phyloP scores from a whole-genome alignment of 768 basidiomycete species.

The Dendrothele bispora region DNA sequence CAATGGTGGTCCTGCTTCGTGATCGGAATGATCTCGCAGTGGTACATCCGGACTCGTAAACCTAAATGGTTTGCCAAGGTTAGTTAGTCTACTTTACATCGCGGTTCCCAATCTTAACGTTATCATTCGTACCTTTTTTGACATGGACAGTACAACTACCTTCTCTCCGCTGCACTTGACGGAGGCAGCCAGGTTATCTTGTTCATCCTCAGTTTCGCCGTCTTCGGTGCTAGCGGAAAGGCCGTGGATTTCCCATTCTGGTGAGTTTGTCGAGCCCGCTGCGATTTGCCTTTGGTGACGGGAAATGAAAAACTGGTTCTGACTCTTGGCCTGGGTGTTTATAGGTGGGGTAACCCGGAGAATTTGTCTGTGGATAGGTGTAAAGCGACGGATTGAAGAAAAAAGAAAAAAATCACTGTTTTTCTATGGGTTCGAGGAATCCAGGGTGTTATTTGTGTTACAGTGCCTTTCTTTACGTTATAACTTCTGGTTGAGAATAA shows the following conservation, averaged over 20 bases:
- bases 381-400: constrained; percentile 24
- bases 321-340: neutral
- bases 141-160: constrained; percentile 37
- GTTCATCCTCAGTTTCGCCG: constrained; percentile 43
- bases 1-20: constrained; percentile 56
- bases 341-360: constrained; percentile 36
- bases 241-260: constrained; percentile 45
- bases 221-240: constrained; percentile 40
- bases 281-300: neutral
- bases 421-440: too few species aligned
- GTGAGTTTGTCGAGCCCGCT: constrained; percentile 28
- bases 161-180: constrained; percentile 48
- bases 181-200: constrained; percentile 49
- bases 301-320: neutral
- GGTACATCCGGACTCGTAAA: constrained; percentile 44
- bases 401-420: too few species aligned
- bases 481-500: too few species aligned
- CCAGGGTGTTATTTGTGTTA: too few species aligned
- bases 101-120: neutral
- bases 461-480: too few species aligned
- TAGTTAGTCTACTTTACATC: neutral
- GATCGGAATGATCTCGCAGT: constrained; percentile 49
- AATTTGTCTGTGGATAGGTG: constrained; percentile 39
- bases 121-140: neutral
- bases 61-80: constrained; percentile 51